phyloP scores from a whole-genome alignment of 768 basidiomycete genomes.

The Galerina marginata region DNA sequence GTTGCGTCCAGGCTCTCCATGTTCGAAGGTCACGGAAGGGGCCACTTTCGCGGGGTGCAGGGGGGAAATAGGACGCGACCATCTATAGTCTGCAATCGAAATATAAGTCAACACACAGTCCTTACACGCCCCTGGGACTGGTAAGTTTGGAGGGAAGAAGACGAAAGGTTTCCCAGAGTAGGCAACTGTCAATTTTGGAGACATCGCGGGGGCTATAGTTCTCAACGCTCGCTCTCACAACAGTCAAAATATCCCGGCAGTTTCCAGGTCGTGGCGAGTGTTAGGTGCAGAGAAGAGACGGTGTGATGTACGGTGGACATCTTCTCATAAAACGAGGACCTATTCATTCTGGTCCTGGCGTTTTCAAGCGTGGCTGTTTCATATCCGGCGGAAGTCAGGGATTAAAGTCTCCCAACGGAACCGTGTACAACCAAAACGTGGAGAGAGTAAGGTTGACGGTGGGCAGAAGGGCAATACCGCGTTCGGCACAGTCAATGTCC shows the following conservation, averaged over 20 bases:
- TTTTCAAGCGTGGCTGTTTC: too few relatives aligned
- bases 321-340: too few relatives aligned
- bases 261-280: conserved; percentile 4
- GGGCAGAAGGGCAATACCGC: background rate
- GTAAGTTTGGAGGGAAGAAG: too few relatives aligned
- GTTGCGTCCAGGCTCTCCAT: conserved; percentile 61
- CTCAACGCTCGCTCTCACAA: conserved; percentile 13
- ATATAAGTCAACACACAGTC: conserved; percentile 15
- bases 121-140: conserved; percentile 3
- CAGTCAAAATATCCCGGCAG: conserved; percentile 11
- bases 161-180: conserved; percentile 4
- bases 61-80: conserved; percentile 13
- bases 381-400: too few relatives aligned
- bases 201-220: conserved; percentile 12
- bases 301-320: background rate
- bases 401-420: too few relatives aligned
- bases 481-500: background rate
- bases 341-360: too few relatives aligned
- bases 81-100: conserved; percentile 3
- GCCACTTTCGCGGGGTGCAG: conserved; percentile 10
- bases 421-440: too few relatives aligned
- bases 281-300: background rate
- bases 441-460: too few relatives aligned
- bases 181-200: background rate
- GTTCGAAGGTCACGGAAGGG: conserved; percentile 36